Evolutionary conservation across 2,329 filamentous ascomycete genomes (phyloP), one percentile per base, ranked within the genome.

Genomic region (Colletotrichum ledebouriae): DNA sequence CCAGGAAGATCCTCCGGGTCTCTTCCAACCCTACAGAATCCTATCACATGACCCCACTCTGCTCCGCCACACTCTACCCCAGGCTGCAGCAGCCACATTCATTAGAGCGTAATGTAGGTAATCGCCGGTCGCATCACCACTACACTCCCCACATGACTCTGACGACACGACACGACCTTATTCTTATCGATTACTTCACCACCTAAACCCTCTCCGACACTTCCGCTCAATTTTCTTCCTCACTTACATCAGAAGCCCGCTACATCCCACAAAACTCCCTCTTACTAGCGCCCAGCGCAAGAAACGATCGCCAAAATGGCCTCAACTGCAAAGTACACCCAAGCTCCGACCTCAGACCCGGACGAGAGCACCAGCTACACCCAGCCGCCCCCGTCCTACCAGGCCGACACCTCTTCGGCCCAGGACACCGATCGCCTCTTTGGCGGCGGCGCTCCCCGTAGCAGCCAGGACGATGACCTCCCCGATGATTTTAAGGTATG

Each of bases 401-500:
- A 84, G 73, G 77, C 81, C 59, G 76, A 75, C 50, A 76, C 76
- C 57, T 76, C 75, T 61, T 86, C 88, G 69, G 80, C 86, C 69
- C 84, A 85, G 74, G 85, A 87, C 71, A 79, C 83, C 69, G 81
- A 82, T 12, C 82, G 87, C 22, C 85, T 92, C 46, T 87, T 92
- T 65, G 86, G 86, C 70, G 89, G 87, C 57, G 91, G 89, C 55
- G 88, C 86, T 50, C 89, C 93, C 59, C 89, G 94, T 74, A 87
- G 86, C 77, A 94, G 94, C 80, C 89, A 94, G 77, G 95, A 98
- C 81, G 68, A 67, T 17, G 97, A 98, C 76, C 78, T 98, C 50
- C 95, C 95, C 1, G 95, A 98, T 83, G 95, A 98, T 81, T 98
- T 98, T 89, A 98, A 98, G 87, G 91, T 93, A 73, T 22, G 58